Conservation (phyloP, 768 basidiomycete species). For the Tubosaeta brunneosetosa region DNA sequence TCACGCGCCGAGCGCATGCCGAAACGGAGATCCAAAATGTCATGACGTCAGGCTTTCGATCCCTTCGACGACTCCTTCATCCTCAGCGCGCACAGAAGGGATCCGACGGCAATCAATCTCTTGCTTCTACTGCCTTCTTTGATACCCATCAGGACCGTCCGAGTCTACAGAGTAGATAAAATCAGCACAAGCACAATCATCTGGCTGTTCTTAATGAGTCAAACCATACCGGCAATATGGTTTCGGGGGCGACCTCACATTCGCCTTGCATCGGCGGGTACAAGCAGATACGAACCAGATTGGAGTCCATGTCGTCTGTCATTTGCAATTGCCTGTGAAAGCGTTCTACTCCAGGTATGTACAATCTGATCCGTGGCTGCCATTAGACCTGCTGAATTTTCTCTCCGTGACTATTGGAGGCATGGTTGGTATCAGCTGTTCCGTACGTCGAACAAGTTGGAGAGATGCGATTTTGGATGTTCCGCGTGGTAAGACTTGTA, state of each 20-base stretch:
- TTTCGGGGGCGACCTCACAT: constrained; percentile 65
- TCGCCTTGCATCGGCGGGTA: constrained; percentile 58
- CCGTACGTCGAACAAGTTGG: too few species aligned
- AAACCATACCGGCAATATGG: constrained; percentile 57
- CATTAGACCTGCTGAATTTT: constrained; percentile 12
- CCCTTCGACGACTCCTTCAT: too few species aligned
- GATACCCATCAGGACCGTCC: constrained; percentile 66
- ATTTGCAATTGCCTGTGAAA: constrained; percentile 68
- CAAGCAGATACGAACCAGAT: constrained; percentile 33
- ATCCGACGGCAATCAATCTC: constrained; percentile 64
- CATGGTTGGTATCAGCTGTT: too few species aligned
- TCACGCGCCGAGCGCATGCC: too few species aligned
- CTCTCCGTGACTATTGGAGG: too few species aligned
- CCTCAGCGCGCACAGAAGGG: constrained; percentile 52
- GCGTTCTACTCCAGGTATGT: constrained; percentile 72
- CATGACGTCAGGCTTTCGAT: too few species aligned
- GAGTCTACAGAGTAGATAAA: constrained; percentile 36
- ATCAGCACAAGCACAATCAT: constrained; percentile 68
- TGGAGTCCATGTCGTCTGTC: constrained; percentile 44
- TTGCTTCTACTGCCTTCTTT: constrained; percentile 61
- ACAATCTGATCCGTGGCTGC: constrained; percentile 7
- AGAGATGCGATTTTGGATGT: too few species aligned
- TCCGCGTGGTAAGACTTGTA: too few species aligned
- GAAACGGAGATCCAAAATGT: too few species aligned
- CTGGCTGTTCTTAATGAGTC: constrained; percentile 64